Evolutionary conservation across 495 filamentous ascomycete species (phyloP).

Genomic region (Aspergillus biplanus): DNA sequence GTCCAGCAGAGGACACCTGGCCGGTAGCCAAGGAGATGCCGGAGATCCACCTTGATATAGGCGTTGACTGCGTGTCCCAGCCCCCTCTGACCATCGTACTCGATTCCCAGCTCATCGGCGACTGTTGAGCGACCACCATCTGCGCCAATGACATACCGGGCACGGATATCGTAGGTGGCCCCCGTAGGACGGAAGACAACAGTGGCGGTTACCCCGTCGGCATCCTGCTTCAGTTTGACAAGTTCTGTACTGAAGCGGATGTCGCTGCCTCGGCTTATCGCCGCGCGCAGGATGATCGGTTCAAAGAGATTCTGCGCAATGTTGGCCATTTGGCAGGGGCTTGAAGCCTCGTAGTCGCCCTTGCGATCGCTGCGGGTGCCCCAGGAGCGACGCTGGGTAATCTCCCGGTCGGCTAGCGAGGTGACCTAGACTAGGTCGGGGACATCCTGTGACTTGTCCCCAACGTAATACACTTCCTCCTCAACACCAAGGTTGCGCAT

Average conservation of each 20-base stretch:
- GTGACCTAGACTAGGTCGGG: too few relatives aligned
- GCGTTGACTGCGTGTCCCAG: too few relatives aligned
- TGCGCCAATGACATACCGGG: slow-evolving; percentile 37
- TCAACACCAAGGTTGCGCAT: too few relatives aligned
- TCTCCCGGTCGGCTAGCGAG: too few relatives aligned
- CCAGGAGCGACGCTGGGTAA: too few relatives aligned
- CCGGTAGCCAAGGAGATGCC: slow-evolving; percentile 42
- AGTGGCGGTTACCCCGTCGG: slow-evolving; percentile 24
- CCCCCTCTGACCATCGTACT: slow-evolving; percentile 33
- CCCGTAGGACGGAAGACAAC: not conserved
- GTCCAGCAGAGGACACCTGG: too few relatives aligned
- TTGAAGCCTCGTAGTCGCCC: too few relatives aligned
- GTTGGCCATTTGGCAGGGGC: too few relatives aligned
- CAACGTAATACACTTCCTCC: too few relatives aligned
- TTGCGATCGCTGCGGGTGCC: too few relatives aligned
- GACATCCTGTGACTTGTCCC: too few relatives aligned
- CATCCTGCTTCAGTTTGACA: slow-evolving; percentile 25
- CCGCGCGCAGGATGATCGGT: slow-evolving; percentile 28
- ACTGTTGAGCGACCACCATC: slow-evolving; percentile 37
- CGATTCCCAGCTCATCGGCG: slow-evolving; percentile 33
- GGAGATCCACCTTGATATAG: too few relatives aligned
- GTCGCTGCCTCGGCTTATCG: slow-evolving; percentile 35
- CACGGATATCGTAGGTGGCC: not conserved
- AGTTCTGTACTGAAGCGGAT: slow-evolving; percentile 28
- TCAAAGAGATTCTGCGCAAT: slow-evolving; percentile 41